These are phyloP conservation scores for Esteya vermicola DNA, from an alignment of 2,329 filamentous ascomycete species.

Conservation along the genomic window DNA sequence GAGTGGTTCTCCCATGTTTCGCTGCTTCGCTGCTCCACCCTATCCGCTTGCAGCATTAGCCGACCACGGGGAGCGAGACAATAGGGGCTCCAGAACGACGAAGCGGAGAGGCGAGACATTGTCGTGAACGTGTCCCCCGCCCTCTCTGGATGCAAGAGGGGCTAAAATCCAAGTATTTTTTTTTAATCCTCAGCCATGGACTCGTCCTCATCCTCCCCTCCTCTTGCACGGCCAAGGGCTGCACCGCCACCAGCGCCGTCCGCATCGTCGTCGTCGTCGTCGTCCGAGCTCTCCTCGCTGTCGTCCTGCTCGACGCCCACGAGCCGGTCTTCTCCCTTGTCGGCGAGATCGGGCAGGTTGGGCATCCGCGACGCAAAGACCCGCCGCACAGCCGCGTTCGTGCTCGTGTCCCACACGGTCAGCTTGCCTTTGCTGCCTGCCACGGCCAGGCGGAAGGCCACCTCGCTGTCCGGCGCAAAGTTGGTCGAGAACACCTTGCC, in stretches of 20 bases:
- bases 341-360: slow-evolving; percentile 39
- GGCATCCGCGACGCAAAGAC: slow-evolving; percentile 65
- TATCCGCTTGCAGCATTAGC: too few relatives aligned
- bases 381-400: slow-evolving; percentile 72
- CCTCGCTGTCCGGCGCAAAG: slow-evolving; percentile 81
- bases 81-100: too few relatives aligned
- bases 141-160: too few relatives aligned
- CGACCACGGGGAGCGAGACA: too few relatives aligned
- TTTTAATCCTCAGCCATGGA: slow-evolving; percentile 42
- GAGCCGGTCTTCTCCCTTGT: slow-evolving; percentile 58
- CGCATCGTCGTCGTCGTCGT: slow-evolving; percentile 27
- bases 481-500: slow-evolving; percentile 86
- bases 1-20: too few relatives aligned
- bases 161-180: too few relatives aligned
- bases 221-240: too few relatives aligned
- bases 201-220: slow-evolving; percentile 26
- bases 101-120: too few relatives aligned
- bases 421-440: slow-evolving; percentile 88
- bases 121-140: too few relatives aligned
- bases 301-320: slow-evolving; percentile 52
- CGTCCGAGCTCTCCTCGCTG: slow-evolving; percentile 30
- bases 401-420: slow-evolving; percentile 93
- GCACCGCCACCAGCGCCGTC: slow-evolving; percentile 13
- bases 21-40: too few relatives aligned
- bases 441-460: slow-evolving; percentile 83